Conservation (phyloP, 176 grass and related monocot species). For the Oryza meridionalis region DNA sequence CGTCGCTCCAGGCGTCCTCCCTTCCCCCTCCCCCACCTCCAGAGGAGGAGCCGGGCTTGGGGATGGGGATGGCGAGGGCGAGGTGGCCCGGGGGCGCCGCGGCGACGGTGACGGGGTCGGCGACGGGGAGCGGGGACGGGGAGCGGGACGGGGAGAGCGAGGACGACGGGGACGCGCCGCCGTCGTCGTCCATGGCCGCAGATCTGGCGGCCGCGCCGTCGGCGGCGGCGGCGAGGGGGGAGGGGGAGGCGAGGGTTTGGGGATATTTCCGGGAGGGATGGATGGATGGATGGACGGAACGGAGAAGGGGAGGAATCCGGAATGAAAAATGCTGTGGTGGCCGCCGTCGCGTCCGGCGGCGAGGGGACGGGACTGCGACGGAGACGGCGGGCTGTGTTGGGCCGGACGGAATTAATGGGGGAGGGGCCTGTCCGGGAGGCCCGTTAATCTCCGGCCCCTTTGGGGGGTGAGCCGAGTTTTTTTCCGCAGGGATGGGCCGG, state of each 20-base stretch:
- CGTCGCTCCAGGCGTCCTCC: conserved; percentile 97
- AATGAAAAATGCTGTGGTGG: conserved; percentile 33
- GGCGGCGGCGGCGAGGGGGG: conserved; percentile 45
- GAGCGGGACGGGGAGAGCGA: conserved; percentile 35
- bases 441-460: not conserved
- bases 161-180: conserved; percentile 45
- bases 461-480: not conserved
- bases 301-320: conserved; percentile 15
- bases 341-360: conserved; percentile 64
- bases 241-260: conserved; percentile 38
- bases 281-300: not conserved
- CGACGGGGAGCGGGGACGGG: conserved; percentile 37
- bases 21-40: conserved; percentile 56
- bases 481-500: too few species aligned
- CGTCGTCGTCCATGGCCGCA: conserved; percentile 49
- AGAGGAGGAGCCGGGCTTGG: conserved; percentile 42
- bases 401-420: not conserved
- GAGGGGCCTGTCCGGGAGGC: not conserved
- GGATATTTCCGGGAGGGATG: conserved; percentile 52
- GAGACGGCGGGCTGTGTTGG: not conserved
- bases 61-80: conserved; percentile 75
- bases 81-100: conserved; percentile 65
- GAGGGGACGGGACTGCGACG: conserved; percentile 19
- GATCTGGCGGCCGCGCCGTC: conserved; percentile 14
- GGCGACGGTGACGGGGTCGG: conserved; percentile 51